A percentile compares a stretch with the other conserved stretches of the same genome.
Conservation (phyloP, 805 yeast genomes). For the Cyberlindnera euphorbiiphila region DNA sequence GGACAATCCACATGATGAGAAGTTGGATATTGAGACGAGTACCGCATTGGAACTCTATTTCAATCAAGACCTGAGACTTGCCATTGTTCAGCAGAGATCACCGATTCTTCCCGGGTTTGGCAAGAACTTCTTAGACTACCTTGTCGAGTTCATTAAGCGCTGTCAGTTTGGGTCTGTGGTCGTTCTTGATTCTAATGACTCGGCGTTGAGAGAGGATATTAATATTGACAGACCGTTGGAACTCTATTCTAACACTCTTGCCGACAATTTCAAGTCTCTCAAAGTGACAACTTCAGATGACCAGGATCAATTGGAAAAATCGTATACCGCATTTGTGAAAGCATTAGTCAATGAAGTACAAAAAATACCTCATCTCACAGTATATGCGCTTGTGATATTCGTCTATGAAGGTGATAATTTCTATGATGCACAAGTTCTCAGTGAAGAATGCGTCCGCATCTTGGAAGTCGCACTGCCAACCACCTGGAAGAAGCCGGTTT, state of each 20-base stretch:
- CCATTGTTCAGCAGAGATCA: conserved; percentile 76
- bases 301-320: conserved; percentile 5
- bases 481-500: conserved; percentile 54
- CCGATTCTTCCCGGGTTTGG: conserved; percentile 72
- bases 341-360: conserved; percentile 13
- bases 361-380: conserved; percentile 13
- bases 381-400: conserved; percentile 47
- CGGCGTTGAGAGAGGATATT: conserved; percentile 39
- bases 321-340: conserved; percentile 16
- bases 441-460: conserved; percentile 29
- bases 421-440: conserved; percentile 55
- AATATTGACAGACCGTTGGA: conserved; percentile 17
- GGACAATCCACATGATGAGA: conserved; percentile 20
- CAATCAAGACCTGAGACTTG: conserved; percentile 36
- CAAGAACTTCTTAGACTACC: conserved; percentile 45
- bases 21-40: conserved; percentile 33
- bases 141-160: conserved; percentile 46
- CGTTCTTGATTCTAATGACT: conserved; percentile 70
- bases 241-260: conserved; percentile 17
- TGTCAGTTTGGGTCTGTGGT: conserved; percentile 43
- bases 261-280: conserved; percentile 19
- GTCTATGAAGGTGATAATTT: conserved; percentile 92
- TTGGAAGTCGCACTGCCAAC: conserved; percentile 13
- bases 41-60: conserved; percentile 66
- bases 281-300: conserved; percentile 9